Base-by-base conservation (phyloP, 2,329 filamentous ascomycete species). In the Onygenales sp. region DNA sequence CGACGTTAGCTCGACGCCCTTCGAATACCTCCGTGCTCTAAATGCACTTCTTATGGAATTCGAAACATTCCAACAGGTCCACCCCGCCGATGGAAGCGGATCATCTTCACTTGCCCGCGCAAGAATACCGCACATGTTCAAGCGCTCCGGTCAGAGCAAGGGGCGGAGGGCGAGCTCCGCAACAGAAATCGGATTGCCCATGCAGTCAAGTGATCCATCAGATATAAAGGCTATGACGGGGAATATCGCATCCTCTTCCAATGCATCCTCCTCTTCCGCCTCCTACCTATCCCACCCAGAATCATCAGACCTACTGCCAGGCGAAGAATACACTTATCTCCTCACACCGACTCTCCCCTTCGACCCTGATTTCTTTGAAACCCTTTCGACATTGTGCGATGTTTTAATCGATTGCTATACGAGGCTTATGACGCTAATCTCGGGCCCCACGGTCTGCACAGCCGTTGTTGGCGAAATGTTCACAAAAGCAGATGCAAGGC, bases 311-410 rank as follows among this genome's bases (percentile, higher is more conserved):
- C 77, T 89, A 27, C 74, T 87, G 1, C 85, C 87, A 0, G 89
- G 90, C 39, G 90, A 95, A 65, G 88, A 94, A 63, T 98, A 96
- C 68, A 83, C 84, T 0, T 85, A 92, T 67, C 77, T 98, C 1
- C 78, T 96, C 17, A 97, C 92, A n/a, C 93, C 93, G 0, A 86
- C 84, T 13, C 74, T 98, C 47, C 93, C 93, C 0, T 98, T 98
- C 65, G 91, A 97, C 59, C 93, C 93, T 0, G 93, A 98, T 70
- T 98, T 95, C 64, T 93, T 92, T 69, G 90, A 94, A 73, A 96
- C 91, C 0, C 97, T 97, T 72, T 86, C 90, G 11, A 96, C 93
- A 10, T 77, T 98, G 6, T 97, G 93, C 73, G 93, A 98, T 66
- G 88, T 95, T 2, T 74, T 98, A 56, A 94, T 96, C 62, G 93